phyloP scores from a whole-genome alignment of 2,329 filamentous ascomycete species.

The Lecanicillium sp. region DNA sequence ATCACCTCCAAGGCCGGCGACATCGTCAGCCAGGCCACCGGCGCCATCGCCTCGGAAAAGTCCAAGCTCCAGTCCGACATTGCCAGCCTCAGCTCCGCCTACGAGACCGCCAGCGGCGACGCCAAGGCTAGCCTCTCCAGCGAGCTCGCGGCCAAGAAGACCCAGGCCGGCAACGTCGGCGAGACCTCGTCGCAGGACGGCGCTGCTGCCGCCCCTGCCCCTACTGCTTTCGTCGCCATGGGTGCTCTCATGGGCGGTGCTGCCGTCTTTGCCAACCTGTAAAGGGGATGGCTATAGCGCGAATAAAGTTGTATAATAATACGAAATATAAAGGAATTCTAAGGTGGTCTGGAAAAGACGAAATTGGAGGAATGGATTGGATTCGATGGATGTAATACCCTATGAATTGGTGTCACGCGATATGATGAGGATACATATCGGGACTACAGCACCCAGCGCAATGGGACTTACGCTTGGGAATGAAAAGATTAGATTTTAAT shows the following conservation, averaged over 20 bases:
- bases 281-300: constrained; percentile 12
- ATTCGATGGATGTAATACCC: too few relatives aligned
- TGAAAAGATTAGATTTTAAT: too few relatives aligned
- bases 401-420: too few relatives aligned
- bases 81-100: constrained; percentile 4
- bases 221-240: constrained; percentile 35
- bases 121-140: constrained; percentile 10
- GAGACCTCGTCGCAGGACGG: constrained; percentile 11
- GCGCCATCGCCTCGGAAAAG: constrained; percentile 9
- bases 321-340: too few relatives aligned
- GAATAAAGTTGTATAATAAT: too few relatives aligned
- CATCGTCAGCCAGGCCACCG: constrained; percentile 4
- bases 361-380: too few relatives aligned
- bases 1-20: constrained; percentile 5
- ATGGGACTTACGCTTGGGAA: too few relatives aligned
- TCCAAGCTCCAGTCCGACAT: constrained; percentile 12
- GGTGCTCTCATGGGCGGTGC: constrained; percentile 40
- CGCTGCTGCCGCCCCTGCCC: constrained; percentile 23
- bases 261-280: constrained; percentile 37
- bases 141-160: constrained; percentile 12
- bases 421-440: too few relatives aligned
- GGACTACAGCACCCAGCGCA: too few relatives aligned
- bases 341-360: too few relatives aligned
- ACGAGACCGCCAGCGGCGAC: constrained; percentile 8
- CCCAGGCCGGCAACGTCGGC: constrained; percentile 12